phyloP scores from a whole-genome alignment of 306 rosid genomes.

The Rubus parviflorus region DNA sequence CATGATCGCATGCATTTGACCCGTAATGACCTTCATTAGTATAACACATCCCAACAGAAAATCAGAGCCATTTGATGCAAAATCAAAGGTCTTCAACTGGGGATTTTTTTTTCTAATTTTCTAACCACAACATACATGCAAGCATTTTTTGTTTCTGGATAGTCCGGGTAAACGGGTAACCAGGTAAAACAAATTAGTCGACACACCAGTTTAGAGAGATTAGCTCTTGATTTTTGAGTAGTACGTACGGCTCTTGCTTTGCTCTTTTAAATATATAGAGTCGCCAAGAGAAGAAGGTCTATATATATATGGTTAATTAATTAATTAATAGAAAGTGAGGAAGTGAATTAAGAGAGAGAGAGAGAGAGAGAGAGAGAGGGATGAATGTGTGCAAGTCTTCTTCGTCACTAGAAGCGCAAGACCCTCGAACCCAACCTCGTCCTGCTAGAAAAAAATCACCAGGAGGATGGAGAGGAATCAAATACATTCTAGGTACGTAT shows the following conservation, averaged over 20 bases:
- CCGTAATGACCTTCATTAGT: not conserved
- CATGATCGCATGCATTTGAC: not conserved
- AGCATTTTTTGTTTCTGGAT: not conserved
- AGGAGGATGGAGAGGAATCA: conserved; percentile 59
- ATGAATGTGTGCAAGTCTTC: conserved; percentile 14
- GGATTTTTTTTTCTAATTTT: not conserved
- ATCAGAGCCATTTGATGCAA: not conserved
- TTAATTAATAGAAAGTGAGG: too few species aligned
- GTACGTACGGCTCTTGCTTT: not conserved
- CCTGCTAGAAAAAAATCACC: not conserved
- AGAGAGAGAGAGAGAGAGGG: conserved; percentile 16
- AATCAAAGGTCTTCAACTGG: not conserved
- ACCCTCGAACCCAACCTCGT: conserved; percentile 15
- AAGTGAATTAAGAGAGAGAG: not conserved
- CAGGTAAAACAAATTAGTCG: not conserved
- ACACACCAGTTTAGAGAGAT: not conserved
- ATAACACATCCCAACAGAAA: not conserved
- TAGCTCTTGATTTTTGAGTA: not conserved
- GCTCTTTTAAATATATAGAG: not conserved
- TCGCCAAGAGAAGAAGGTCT: not conserved
- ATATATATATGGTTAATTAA: not conserved
- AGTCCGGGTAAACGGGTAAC: not conserved
- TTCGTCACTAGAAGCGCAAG: conserved; percentile 8
- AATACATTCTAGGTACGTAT: conserved; percentile 56
- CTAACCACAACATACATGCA: not conserved